These are phyloP conservation scores for Abrus pulchellus DNA, from an alignment of 306 rosid species.

Conservation along the genomic window DNA sequence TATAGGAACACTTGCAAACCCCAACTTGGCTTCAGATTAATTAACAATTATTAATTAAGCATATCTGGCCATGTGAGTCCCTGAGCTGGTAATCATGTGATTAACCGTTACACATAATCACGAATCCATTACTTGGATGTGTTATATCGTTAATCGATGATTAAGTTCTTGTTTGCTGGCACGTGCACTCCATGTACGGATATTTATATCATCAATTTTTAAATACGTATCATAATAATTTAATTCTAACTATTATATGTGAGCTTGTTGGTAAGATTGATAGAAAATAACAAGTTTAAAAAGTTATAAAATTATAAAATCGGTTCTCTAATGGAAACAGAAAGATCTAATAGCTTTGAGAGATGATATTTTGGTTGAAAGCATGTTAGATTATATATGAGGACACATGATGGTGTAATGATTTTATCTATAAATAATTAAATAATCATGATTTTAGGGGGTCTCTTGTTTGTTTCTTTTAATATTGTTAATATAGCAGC, in stretches of 20 bases:
- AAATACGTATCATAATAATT: too few relatives aligned
- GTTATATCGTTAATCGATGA: constrained; percentile 58
- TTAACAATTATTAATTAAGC: constrained; percentile 3
- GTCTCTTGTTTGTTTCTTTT: background rate
- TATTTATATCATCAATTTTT: too few relatives aligned
- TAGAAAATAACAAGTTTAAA: too few relatives aligned
- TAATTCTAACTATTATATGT: too few relatives aligned
- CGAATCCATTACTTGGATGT: constrained; percentile 49
- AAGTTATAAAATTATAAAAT: background rate
- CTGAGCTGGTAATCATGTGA: constrained; percentile 82
- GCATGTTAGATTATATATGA: constrained; percentile 48
- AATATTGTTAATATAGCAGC: background rate
- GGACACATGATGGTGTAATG: constrained; percentile 47
- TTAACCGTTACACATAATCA: constrained; percentile 46
- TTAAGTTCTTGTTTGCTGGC: constrained; percentile 48
- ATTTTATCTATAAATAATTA: background rate
- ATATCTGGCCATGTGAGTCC: constrained; percentile 73
- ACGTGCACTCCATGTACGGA: constrained; percentile 55
- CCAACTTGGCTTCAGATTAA: constrained; percentile 33
- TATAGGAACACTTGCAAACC: constrained; percentile 17
- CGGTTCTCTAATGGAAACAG: background rate
- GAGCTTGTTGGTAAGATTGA: too few relatives aligned
- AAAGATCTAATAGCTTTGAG: background rate
- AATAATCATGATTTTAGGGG: constrained; percentile 12
- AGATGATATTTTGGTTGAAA: constrained; percentile 50